These are phyloP conservation scores for Populus hybrid DNA, from an alignment of 441 rosid genomes.

Conservation along the genomic window DNA sequence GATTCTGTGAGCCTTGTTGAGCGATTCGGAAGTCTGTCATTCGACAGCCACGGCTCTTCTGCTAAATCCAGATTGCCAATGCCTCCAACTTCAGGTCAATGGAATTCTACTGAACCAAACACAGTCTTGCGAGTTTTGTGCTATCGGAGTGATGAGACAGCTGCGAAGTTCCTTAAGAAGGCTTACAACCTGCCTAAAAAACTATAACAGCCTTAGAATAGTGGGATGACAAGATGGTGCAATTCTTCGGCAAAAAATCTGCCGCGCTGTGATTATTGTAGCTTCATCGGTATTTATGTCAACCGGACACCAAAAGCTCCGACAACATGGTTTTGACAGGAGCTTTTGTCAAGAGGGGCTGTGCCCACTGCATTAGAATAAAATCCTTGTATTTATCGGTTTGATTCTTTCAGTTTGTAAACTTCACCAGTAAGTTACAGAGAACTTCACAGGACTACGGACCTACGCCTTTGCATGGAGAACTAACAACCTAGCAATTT, in stretches of 20 bases:
- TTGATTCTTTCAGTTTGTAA: slow-evolving; percentile 10
- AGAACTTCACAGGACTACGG: slow-evolving; percentile 5
- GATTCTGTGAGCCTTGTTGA: slow-evolving; percentile 72
- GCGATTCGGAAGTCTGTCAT: slow-evolving; percentile 48
- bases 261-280: background rate
- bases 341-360: background rate
- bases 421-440: background rate
- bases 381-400: slow-evolving; percentile 1
- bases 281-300: slow-evolving; percentile 10
- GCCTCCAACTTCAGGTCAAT: slow-evolving; percentile 82
- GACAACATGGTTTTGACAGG: slow-evolving; percentile 1
- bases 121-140: slow-evolving; percentile 81
- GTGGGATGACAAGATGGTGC: slow-evolving; percentile 2
- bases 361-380: background rate
- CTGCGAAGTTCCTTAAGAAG: slow-evolving; percentile 80
- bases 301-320: background rate
- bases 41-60: slow-evolving; percentile 40
- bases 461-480: background rate
- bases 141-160: slow-evolving; percentile 73
- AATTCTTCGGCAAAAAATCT: background rate
- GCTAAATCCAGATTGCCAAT: slow-evolving; percentile 73
- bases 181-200: slow-evolving; percentile 86
- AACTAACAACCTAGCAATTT: background rate
- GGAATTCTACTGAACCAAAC: slow-evolving; percentile 83
- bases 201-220: slow-evolving; percentile 29